These are phyloP conservation scores for Nepenthes gracilis DNA, from an alignment of 148 eudicot species.

Conservation along the genomic window DNA sequence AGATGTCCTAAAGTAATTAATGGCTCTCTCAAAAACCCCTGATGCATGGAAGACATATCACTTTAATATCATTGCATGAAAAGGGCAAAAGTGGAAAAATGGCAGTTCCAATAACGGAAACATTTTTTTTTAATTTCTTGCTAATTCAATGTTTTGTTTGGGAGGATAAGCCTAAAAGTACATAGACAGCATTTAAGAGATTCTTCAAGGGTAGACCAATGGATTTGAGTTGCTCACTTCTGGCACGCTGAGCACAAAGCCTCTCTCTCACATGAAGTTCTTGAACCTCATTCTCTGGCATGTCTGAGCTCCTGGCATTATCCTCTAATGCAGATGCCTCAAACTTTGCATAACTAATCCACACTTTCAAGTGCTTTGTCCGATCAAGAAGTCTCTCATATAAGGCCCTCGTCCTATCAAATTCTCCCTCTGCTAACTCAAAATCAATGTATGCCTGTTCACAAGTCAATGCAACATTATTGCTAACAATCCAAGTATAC, in stretches of 20 bases:
- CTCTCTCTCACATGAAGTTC: conserved; percentile 29
- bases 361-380: conserved; percentile 87
- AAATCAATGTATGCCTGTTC: conserved; percentile 87
- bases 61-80: background rate
- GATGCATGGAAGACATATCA: conserved; percentile 9
- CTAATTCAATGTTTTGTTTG: too few species aligned
- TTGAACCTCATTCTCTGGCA: conserved; percentile 27
- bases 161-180: too few species aligned
- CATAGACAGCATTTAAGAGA: too few species aligned
- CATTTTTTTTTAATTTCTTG: too few species aligned
- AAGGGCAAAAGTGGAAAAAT: background rate
- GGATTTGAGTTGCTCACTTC: conserved; percentile 37
- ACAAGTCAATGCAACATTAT: conserved; percentile 3
- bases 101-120: background rate
- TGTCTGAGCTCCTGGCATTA: conserved; percentile 22
- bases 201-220: background rate
- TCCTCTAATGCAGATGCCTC: conserved; percentile 65
- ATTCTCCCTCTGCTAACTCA: conserved; percentile 71
- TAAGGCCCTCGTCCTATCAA: conserved; percentile 72
- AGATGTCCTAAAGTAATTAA: conserved; percentile 55
- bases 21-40: conserved; percentile 82
- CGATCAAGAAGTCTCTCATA: conserved; percentile 91
- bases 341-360: conserved; percentile 92
- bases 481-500: background rate
- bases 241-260: conserved; percentile 46